Conservation (phyloP, 495 filamentous ascomycete genomes). For the Choiromyces venosus region DNA sequence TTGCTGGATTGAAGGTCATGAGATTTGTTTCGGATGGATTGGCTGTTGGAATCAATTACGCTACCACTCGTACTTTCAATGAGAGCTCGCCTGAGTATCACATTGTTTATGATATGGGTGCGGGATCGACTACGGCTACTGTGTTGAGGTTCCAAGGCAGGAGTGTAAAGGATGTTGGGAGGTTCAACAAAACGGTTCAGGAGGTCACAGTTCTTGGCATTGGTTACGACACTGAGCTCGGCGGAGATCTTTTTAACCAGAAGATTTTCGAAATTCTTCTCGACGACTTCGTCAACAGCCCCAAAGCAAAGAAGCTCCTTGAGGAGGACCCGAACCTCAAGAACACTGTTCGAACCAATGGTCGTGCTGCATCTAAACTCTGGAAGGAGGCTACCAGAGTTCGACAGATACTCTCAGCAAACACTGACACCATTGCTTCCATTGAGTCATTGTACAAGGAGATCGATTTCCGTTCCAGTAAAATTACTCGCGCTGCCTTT, state of each 20-base stretch:
- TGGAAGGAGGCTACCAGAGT: conserved; percentile 85
- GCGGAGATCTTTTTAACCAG: conserved; percentile 82
- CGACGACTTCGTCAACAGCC: conserved; percentile 63
- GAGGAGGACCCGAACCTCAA: conserved; percentile 49
- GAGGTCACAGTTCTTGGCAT: conserved; percentile 80
- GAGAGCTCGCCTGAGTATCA: conserved; percentile 87
- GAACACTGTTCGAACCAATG: conserved; percentile 62
- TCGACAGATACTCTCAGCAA: conserved; percentile 88
- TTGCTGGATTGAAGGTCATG: conserved; percentile 82
- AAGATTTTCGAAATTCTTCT: conserved; percentile 86
- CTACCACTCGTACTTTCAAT: conserved; percentile 81
- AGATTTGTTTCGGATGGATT: conserved; percentile 83
- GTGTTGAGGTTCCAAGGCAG: conserved; percentile 83
- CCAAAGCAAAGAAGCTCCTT: conserved; percentile 62
- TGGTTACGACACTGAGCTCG: conserved; percentile 84
- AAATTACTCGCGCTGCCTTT: conserved; percentile 72
- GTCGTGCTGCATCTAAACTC: conserved; percentile 77
- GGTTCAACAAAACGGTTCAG: conserved; percentile 93
- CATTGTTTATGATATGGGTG: conserved; percentile 95
- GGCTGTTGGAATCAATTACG: conserved; percentile 91
- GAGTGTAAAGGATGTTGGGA: conserved; percentile 84
- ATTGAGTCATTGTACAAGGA: conserved; percentile 90
- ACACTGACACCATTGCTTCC: conserved; percentile 68
- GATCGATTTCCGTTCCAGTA: conserved; percentile 81
- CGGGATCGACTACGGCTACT: conserved; percentile 93